A percentile compares a stretch with the other conserved stretches of the same genome.
These are phyloP conservation scores for Eucalyptus regnans DNA, from an alignment of 345 rosid genomes.

Conservation along the genomic window DNA sequence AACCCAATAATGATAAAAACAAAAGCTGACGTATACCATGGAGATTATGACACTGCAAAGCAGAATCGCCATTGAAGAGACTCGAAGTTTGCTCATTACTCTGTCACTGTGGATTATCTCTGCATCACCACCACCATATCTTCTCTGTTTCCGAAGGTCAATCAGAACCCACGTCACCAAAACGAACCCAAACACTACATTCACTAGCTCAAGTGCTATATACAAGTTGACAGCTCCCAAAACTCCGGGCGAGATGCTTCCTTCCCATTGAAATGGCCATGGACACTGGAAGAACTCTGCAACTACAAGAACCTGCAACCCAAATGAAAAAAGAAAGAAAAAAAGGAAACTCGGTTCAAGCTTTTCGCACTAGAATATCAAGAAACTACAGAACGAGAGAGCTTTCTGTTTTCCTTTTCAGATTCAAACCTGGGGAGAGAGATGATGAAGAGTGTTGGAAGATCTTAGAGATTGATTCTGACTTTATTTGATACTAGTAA, in stretches of 20 bases:
- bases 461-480: no score
- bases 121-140: no score
- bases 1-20: constrained; percentile 11
- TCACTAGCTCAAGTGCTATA: no score
- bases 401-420: neutral
- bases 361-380: neutral
- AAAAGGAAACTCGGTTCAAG: neutral
- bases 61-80: neutral
- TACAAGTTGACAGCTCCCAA: neutral
- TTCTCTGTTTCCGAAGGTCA: no score
- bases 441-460: neutral
- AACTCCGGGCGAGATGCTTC: neutral
- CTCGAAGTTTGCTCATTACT: neutral
- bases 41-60: constrained; percentile 11
- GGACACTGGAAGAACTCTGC: neutral
- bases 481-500: no score
- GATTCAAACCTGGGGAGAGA: neutral
- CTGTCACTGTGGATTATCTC: no score
- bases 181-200: no score
- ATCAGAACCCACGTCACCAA: no score
- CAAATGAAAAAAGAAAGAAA: neutral
- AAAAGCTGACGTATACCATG: constrained; percentile 12
- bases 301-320: neutral
- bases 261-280: neutral
- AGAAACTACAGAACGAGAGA: neutral